These are phyloP conservation scores for Lactifluus pinguis DNA, from an alignment of 768 basidiomycete species.

Conservation along the genomic window DNA sequence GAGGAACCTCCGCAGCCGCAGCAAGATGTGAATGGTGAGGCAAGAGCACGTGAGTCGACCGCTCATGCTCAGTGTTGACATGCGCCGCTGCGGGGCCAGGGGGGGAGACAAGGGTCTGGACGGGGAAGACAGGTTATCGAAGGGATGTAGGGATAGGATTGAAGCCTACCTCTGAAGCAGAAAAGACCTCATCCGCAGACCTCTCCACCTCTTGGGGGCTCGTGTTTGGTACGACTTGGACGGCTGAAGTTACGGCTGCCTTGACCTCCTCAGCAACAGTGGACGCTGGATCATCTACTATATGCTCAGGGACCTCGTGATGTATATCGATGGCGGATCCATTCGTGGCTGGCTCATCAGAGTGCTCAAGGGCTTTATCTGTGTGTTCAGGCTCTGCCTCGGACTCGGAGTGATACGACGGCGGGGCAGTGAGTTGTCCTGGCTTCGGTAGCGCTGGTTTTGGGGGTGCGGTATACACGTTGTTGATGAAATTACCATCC, in stretches of 20 bases:
- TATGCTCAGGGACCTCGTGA: not conserved
- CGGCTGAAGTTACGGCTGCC: not conserved
- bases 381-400: slow-evolving; percentile 3
- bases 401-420: not conserved
- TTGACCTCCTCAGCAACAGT: not conserved
- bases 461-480: slow-evolving; percentile 22
- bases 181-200: slow-evolving; percentile 1
- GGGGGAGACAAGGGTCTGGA: not conserved
- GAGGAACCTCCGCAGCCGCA: not conserved
- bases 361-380: not conserved
- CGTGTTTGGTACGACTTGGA: slow-evolving; percentile 10
- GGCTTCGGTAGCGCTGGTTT: slow-evolving; percentile 8
- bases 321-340: slow-evolving; percentile 1
- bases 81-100: not conserved
- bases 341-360: not conserved
- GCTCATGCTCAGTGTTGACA: not conserved
- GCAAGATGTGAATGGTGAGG: not conserved
- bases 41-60: slow-evolving; percentile 9
- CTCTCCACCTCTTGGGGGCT: slow-evolving; percentile 4
- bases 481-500: slow-evolving; percentile 28
- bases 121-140: not conserved
- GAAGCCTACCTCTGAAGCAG: not conserved
- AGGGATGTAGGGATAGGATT: not conserved
- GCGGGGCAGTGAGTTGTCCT: not conserved
- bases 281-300: not conserved